Conservation (phyloP, 2,329 filamentous ascomycete genomes). For the Xylariaceae sp. region DNA sequence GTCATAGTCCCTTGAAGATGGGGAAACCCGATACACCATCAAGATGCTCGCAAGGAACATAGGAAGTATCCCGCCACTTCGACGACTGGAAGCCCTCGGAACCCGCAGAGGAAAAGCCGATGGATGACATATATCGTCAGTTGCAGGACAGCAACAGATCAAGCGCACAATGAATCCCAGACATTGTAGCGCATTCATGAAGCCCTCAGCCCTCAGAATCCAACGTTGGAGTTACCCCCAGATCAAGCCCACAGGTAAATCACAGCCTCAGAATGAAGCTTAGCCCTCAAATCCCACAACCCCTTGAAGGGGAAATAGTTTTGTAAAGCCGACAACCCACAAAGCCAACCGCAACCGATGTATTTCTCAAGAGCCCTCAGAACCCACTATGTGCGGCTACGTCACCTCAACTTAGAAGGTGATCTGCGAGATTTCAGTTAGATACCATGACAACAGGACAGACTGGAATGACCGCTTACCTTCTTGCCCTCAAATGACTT, state of each 20-base stretch:
- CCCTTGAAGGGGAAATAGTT: constrained; percentile 34
- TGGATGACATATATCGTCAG: constrained; percentile 13
- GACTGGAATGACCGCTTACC: constrained; percentile 25
- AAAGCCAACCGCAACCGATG: constrained; percentile 43
- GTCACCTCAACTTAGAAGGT: constrained; percentile 43
- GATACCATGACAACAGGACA: not conserved
- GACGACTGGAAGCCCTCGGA: constrained; percentile 29
- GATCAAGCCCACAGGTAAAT: constrained; percentile 53
- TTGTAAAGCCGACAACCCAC: constrained; percentile 53
- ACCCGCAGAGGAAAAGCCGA: constrained; percentile 33
- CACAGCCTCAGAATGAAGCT: constrained; percentile 40
- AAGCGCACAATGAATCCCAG: constrained; percentile 18
- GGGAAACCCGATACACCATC: constrained; percentile 30
- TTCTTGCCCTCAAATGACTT: constrained; percentile 73
- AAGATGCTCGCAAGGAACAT: constrained; percentile 22
- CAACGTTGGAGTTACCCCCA: constrained; percentile 29
- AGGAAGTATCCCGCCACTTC: constrained; percentile 31
- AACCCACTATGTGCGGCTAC: constrained; percentile 35
- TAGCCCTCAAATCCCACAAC: constrained; percentile 50
- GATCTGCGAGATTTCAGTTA: constrained; percentile 26
- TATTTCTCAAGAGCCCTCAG: constrained; percentile 42
- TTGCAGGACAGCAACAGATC: constrained; percentile 6
- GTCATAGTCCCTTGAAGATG: constrained; percentile 31
- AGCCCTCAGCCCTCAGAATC: constrained; percentile 29
- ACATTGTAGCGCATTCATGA: constrained; percentile 17